Evolutionary conservation across 257 asterid genomes (phyloP).

Genomic region (Gentiana dahurica): DNA sequence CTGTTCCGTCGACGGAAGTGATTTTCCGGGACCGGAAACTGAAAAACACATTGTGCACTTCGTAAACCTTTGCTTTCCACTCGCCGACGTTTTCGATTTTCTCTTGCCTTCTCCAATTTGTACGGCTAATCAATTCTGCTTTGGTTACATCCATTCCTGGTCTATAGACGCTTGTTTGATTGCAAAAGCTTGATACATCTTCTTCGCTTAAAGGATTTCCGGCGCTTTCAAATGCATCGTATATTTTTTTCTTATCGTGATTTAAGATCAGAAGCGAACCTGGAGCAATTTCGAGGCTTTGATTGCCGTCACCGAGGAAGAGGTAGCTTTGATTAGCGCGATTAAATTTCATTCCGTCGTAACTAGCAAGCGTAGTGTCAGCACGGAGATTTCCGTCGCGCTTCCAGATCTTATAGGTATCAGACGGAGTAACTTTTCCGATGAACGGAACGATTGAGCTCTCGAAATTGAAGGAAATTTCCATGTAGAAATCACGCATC

Average conservation of each 20-base stretch:
- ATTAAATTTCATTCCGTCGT: slow-evolving; percentile 83
- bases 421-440: slow-evolving; percentile 91
- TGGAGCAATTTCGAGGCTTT: slow-evolving; percentile 22
- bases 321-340: slow-evolving; percentile 94
- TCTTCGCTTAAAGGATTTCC: slow-evolving; percentile 57
- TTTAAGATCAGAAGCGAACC: slow-evolving; percentile 80
- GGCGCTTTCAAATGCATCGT: slow-evolving; percentile 80
- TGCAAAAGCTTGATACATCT: slow-evolving; percentile 56
- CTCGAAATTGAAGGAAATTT: slow-evolving; percentile 87
- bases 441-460: slow-evolving; percentile 90
- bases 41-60: slow-evolving; percentile 68
- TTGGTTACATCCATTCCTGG: slow-evolving; percentile 96
- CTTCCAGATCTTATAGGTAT: slow-evolving; percentile 92
- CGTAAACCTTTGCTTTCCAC: slow-evolving; percentile 90
- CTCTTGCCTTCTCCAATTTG: slow-evolving; percentile 88
- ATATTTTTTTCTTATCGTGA: slow-evolving; percentile 74
- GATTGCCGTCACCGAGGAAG: slow-evolving; percentile 59
- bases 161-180: slow-evolving; percentile 76
- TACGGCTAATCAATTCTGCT: slow-evolving; percentile 67
- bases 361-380: slow-evolving; percentile 87
- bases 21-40: slow-evolving; percentile 80
- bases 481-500: slow-evolving; percentile 97
- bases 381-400: slow-evolving; percentile 89
- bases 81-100: slow-evolving; percentile 67
- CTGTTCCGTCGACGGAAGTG: slow-evolving; percentile 44